Conservation (phyloP, 306 rosid genomes). For the Lathyrus tuberosus region DNA sequence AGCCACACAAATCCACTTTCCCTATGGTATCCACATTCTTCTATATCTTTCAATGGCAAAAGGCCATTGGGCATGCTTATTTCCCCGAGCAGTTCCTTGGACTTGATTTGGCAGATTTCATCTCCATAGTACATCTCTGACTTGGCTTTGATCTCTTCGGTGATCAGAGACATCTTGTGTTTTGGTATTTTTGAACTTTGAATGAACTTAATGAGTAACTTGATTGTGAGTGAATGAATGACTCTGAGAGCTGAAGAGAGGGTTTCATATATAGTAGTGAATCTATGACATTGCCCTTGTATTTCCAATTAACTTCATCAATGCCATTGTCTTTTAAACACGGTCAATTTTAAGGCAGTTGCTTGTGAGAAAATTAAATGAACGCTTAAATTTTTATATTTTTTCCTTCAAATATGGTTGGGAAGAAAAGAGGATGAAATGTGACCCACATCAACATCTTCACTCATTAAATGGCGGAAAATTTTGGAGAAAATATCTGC, state of each 20-base stretch:
- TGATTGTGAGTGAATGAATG: neutral
- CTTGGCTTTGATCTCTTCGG: constrained; percentile 61
- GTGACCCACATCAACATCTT: neutral
- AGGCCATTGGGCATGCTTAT: constrained; percentile 74
- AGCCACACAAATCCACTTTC: constrained; percentile 95
- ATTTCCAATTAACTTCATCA: constrained; percentile 17
- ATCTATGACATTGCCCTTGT: constrained; percentile 44
- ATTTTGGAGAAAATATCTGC: too few relatives aligned
- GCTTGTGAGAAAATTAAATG: neutral
- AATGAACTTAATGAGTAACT: neutral
- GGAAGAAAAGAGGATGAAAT: neutral
- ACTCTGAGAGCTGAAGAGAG: neutral
- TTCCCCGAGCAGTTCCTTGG: constrained; percentile 63
- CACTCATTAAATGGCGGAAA: neutral
- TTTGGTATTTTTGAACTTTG: neutral
- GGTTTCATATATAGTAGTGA: constrained; percentile 54
- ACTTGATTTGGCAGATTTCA: constrained; percentile 63
- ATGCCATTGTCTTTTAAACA: constrained; percentile 35
- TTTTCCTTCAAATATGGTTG: neutral
- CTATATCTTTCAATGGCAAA: constrained; percentile 74
- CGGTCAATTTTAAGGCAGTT: neutral
- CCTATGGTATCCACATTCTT: constrained; percentile 77
- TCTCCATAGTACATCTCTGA: constrained; percentile 83
- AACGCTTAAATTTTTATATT: neutral
- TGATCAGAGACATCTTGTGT: constrained; percentile 54